A percentile compares a stretch with the other conserved stretches of the same genome.
phyloP scores from a whole-genome alignment of 2,329 filamentous ascomycete genomes.

The Plectosphaerella sp. region DNA sequence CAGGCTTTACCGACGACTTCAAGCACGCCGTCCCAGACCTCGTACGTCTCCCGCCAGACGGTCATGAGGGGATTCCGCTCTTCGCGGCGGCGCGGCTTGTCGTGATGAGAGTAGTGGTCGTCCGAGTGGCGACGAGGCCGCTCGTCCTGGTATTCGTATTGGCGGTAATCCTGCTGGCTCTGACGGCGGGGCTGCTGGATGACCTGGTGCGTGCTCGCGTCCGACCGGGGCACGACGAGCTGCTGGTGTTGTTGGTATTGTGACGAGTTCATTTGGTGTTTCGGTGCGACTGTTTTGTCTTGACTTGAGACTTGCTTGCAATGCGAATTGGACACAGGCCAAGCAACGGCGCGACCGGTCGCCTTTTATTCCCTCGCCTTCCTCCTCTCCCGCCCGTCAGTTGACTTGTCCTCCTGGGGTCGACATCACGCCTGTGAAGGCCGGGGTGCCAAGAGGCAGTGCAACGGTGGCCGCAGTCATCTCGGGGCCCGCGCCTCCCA shows the following conservation, averaged over 20 bases:
- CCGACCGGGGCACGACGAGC: neutral
- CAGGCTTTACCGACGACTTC: constrained; percentile 31
- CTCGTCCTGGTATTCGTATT: neutral
- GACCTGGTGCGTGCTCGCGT: neutral
- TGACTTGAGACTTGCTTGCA: neutral
- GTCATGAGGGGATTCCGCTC: constrained; percentile 6
- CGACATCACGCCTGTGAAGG: neutral
- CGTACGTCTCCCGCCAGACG: constrained; percentile 26
- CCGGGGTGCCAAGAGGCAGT: neutral
- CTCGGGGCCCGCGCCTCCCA: neutral
- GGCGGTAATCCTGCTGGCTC: neutral
- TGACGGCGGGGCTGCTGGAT: neutral
- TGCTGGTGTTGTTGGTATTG: neutral
- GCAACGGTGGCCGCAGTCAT: neutral
- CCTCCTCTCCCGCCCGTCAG: neutral
- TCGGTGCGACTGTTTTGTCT: neutral
- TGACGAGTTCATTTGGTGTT: neutral
- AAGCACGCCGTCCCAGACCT: constrained; percentile 33
- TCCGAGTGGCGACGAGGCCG: neutral
- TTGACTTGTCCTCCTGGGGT: neutral
- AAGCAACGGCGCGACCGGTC: neutral
- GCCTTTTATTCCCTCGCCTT: neutral
- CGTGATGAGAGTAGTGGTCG: neutral
- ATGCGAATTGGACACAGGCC: neutral
- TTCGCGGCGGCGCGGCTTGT: neutral